Conservation (phyloP, 1,284 basidiomycete species). For the Psilocybe mexicana region DNA sequence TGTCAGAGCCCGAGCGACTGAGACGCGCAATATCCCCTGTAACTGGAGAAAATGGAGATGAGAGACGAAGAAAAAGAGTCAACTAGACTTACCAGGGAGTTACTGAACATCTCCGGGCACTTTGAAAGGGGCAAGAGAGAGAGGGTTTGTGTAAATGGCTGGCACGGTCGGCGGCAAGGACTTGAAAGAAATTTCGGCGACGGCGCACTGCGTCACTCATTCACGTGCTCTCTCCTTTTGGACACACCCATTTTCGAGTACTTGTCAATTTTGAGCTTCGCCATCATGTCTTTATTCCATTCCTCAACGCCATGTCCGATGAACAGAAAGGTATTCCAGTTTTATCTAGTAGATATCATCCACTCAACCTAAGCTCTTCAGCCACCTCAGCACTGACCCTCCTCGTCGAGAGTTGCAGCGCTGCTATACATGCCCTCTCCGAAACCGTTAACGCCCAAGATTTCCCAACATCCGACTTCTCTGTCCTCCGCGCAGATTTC, state of each 20-base stretch:
- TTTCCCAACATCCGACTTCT: slow-evolving; percentile 31
- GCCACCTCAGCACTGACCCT: slow-evolving; percentile 35
- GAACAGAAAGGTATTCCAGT: slow-evolving; percentile 33
- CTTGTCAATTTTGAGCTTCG: slow-evolving; percentile 6
- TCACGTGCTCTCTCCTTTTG: slow-evolving; percentile 18
- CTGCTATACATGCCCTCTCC: slow-evolving; percentile 38
- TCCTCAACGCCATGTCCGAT: slow-evolving; percentile 33
- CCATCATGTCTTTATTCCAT: slow-evolving; percentile 13
- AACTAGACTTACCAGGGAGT: slow-evolving; percentile 26
- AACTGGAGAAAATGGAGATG: slow-evolving; percentile 21
- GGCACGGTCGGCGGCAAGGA: background rate
- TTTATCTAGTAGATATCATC: background rate
- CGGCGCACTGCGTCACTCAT: slow-evolving; percentile 11
- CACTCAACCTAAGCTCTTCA: slow-evolving; percentile 18
- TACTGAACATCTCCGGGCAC: slow-evolving; percentile 28
- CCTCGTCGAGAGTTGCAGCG: slow-evolving; percentile 45
- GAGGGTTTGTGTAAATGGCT: background rate
- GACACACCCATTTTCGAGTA: slow-evolving; percentile 5
- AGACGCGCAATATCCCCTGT: slow-evolving; percentile 31
- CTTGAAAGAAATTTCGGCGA: slow-evolving; percentile 7
- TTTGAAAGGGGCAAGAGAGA: background rate
- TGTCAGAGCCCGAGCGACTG: slow-evolving; percentile 18
- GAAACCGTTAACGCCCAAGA: slow-evolving; percentile 20
- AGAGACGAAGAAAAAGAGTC: background rate
- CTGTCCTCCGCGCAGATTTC: slow-evolving; percentile 55